Percentiles rank a stretch among this genome's conserved stretches.
These are phyloP conservation scores for Auriscalpium microsporum DNA, from an alignment of 768 basidiomycete genomes.

Conservation along the genomic window DNA sequence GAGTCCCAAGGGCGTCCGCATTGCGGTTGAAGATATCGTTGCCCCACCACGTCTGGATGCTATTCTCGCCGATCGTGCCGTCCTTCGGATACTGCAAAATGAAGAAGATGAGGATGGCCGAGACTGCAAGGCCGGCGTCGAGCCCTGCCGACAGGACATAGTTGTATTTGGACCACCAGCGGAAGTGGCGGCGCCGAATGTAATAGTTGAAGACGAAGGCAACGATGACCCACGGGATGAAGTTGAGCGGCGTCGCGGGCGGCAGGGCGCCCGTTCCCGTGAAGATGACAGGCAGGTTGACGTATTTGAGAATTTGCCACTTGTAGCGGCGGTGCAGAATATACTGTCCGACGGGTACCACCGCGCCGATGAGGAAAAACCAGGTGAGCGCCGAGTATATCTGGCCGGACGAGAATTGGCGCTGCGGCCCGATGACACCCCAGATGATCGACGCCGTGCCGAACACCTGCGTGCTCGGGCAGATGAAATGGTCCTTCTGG, in stretches of 20 bases:
- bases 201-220: constrained; percentile 33
- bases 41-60: no score
- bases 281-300: constrained; percentile 40
- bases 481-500: constrained; percentile 42
- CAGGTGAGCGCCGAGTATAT: constrained; percentile 34
- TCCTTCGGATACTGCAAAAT: constrained; percentile 27
- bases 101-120: constrained; percentile 22
- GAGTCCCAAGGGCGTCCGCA: no score
- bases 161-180: constrained; percentile 28
- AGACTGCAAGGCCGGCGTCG: constrained; percentile 11
- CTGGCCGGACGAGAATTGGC: constrained; percentile 60
- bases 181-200: constrained; percentile 14
- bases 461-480: constrained; percentile 65
- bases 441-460: constrained; percentile 67
- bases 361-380: constrained; percentile 82
- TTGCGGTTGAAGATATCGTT: no score
- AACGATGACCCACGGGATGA: constrained; percentile 27
- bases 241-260: constrained; percentile 37
- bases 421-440: constrained; percentile 69
- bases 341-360: constrained; percentile 49
- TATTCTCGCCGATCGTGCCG: constrained; percentile 24
- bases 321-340: background rate
- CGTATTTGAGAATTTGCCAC: constrained; percentile 47
- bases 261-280: constrained; percentile 31
- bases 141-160: constrained; percentile 15